Evolutionary conservation across 2,329 filamentous ascomycete species (phyloP).

Genomic region (Neonectria sp.): DNA sequence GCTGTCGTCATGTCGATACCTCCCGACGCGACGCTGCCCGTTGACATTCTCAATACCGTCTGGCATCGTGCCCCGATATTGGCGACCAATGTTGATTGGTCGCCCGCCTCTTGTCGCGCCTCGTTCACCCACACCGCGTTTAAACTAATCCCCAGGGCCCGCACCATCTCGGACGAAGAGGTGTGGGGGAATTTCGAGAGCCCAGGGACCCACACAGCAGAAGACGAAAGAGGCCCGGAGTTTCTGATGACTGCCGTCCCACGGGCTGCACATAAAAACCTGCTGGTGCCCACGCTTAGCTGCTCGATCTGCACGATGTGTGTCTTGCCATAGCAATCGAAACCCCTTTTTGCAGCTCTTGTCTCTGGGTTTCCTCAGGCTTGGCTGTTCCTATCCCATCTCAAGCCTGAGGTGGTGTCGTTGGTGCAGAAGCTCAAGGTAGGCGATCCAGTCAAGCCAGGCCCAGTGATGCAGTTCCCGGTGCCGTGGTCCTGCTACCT

Average conservation of each 20-base stretch:
- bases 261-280: slow-evolving; percentile 13
- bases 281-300: slow-evolving; percentile 8
- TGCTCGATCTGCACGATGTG: slow-evolving; percentile 4
- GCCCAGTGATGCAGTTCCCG: slow-evolving; percentile 20
- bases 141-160: no score
- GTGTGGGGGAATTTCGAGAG: no score
- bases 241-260: not conserved
- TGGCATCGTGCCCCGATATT: no score
- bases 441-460: slow-evolving; percentile 12
- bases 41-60: not conserved
- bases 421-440: slow-evolving; percentile 17
- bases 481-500: not conserved
- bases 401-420: slow-evolving; percentile 13
- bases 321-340: slow-evolving; percentile 4
- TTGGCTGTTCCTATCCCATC: slow-evolving; percentile 5
- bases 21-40: not conserved
- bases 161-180: no score
- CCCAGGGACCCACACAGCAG: no score
- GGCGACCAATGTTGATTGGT: no score
- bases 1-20: not conserved
- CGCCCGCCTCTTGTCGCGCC: no score
- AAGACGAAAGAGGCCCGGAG: no score
- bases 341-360: not conserved
- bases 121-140: no score
- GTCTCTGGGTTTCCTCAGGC: not conserved